phyloP scores from a whole-genome alignment of 2,329 filamentous ascomycete genomes.

The Eutypa lata region DNA sequence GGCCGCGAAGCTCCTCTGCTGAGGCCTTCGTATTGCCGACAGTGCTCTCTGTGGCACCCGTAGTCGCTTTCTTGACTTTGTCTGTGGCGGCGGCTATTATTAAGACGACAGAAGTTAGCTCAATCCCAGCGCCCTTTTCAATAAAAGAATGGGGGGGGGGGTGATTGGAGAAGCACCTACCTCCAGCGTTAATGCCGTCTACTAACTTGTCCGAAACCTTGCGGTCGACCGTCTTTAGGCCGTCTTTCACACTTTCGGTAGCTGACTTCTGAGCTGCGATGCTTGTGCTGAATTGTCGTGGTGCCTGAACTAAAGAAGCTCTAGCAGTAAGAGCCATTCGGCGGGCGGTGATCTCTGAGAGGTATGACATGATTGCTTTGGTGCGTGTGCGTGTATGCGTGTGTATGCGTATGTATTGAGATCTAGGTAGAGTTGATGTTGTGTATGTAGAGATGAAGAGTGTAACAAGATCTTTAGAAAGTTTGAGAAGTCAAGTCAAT shows the following conservation, averaged over 20 bases:
- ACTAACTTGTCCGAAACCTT: constrained; percentile 59
- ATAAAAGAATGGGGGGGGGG: no score
- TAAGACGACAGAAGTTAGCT: background rate
- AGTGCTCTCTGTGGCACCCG: constrained; percentile 21
- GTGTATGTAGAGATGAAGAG: background rate
- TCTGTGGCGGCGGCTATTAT: background rate
- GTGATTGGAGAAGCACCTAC: no score
- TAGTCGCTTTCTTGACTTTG: background rate
- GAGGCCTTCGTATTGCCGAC: constrained; percentile 35
- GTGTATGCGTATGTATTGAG: no score
- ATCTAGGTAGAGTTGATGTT: background rate
- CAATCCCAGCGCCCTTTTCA: no score
- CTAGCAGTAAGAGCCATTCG: constrained; percentile 36
- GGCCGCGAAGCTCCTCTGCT: constrained; percentile 28
- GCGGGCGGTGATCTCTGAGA: constrained; percentile 45
- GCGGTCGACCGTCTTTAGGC: constrained; percentile 56
- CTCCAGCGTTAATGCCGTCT: constrained; percentile 55
- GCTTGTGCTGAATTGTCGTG: constrained; percentile 50
- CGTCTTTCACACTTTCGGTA: constrained; percentile 56
- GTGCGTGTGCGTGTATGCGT: no score
- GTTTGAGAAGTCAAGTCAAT: background rate
- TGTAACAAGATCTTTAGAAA: background rate
- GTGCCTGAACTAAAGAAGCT: constrained; percentile 35
- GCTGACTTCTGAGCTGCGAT: constrained; percentile 44
- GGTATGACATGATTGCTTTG: constrained; percentile 47